These are phyloP conservation scores for Teunomyces lycoperdinae DNA, from an alignment of 805 yeast species.

Conservation along the genomic window DNA sequence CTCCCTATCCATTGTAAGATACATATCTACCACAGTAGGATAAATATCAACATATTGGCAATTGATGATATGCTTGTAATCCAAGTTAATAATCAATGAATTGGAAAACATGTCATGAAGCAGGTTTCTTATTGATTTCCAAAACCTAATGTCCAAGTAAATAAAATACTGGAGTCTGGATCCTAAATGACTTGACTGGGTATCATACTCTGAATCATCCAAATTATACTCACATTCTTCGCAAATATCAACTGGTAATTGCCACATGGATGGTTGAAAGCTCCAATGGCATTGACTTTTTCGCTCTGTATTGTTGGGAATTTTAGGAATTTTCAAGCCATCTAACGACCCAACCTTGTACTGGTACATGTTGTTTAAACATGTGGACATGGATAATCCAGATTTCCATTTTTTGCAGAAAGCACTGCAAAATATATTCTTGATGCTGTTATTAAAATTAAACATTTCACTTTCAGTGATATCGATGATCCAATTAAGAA, in stretches of 20 bases:
- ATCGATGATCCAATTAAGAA: conserved; percentile 62
- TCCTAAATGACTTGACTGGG: conserved; percentile 33
- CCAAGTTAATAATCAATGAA: conserved; percentile 58
- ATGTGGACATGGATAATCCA: conserved; percentile 37
- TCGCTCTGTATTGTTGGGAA: conserved; percentile 18
- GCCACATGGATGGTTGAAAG: conserved; percentile 44
- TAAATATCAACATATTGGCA: conserved; percentile 82
- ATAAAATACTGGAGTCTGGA: conserved; percentile 59
- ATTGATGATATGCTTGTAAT: conserved; percentile 58
- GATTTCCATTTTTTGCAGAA: conserved; percentile 60
- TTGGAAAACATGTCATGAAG: conserved; percentile 66
- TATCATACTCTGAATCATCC: conserved; percentile 22
- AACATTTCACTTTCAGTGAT: conserved; percentile 53
- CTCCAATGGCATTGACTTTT: conserved; percentile 34
- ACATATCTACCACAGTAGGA: conserved; percentile 69
- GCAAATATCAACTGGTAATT: conserved; percentile 40
- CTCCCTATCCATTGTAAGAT: conserved; percentile 74
- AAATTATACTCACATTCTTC: conserved; percentile 48
- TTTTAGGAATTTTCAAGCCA: conserved; percentile 36
- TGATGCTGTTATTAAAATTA: conserved; percentile 44
- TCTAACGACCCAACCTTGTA: conserved; percentile 34
- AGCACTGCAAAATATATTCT: conserved; percentile 54
- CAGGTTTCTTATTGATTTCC: conserved; percentile 57
- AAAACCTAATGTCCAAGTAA: conserved; percentile 68
- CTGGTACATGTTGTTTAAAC: conserved; percentile 5